phyloP scores from a whole-genome alignment of 73 alveolate genomes.

The Paramecium sexaurelia region DNA sequence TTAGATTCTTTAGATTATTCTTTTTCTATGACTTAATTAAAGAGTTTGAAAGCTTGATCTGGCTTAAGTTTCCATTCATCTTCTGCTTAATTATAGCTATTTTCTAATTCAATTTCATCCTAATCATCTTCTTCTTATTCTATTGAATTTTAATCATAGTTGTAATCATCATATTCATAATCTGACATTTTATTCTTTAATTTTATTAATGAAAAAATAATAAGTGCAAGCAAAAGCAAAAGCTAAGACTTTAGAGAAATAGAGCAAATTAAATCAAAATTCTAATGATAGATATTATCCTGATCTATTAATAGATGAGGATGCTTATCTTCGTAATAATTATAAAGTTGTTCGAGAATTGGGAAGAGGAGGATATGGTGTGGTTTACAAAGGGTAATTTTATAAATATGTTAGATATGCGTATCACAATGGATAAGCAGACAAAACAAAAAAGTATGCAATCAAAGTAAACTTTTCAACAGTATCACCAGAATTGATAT shows the following conservation, averaged over 20 bases:
- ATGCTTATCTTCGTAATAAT: background rate
- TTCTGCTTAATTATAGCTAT: background rate
- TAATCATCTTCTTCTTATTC: background rate
- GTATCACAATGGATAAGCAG: background rate
- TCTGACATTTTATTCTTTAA: background rate
- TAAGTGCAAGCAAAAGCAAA: background rate
- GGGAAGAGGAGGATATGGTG: slow-evolving; percentile 69
- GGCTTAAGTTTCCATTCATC: background rate
- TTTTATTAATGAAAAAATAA: background rate
- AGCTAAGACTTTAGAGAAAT: background rate
- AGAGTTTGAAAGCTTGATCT: background rate
- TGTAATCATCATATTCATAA: background rate
- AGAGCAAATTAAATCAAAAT: background rate
- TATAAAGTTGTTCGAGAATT: slow-evolving; percentile 44
- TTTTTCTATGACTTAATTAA: background rate
- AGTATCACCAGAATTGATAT: slow-evolving; percentile 60
- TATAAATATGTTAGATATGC: background rate
- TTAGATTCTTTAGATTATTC: background rate
- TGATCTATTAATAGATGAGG: slow-evolving; percentile 18
- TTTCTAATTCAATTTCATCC: background rate
- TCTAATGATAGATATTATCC: slow-evolving; percentile 17
- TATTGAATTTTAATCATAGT: background rate
- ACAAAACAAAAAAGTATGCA: slow-evolving; percentile 60
- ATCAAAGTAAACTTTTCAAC: slow-evolving; percentile 57
- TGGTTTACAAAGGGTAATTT: slow-evolving; percentile 56